Conservation (phyloP, 75 land plant genomes). For the Adiantum capillusveneris region DNA sequence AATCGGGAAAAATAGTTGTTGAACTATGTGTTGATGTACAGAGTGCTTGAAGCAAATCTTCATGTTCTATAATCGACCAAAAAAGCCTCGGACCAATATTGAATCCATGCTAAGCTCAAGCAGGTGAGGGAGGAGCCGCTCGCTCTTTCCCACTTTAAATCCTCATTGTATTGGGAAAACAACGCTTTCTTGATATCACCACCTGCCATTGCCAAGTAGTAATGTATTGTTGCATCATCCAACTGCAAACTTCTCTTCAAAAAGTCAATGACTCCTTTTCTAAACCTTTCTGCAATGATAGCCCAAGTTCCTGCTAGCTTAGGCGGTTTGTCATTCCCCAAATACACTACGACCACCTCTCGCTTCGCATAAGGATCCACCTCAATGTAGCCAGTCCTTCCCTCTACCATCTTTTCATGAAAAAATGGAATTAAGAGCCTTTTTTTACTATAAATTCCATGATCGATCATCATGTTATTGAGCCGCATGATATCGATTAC, state of each 20-base stretch:
- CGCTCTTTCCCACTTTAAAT: slow-evolving; percentile 76
- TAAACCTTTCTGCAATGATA: slow-evolving; percentile 19
- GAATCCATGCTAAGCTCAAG: too few species aligned
- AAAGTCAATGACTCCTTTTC: slow-evolving; percentile 54
- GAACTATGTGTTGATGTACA: too few species aligned
- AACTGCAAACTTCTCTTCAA: slow-evolving; percentile 72
- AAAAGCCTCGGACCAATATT: too few species aligned
- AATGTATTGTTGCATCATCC: slow-evolving; percentile 81
- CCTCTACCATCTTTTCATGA: slow-evolving; percentile 44
- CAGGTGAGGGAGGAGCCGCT: too few species aligned
- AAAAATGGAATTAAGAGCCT: too few species aligned
- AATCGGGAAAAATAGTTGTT: too few species aligned
- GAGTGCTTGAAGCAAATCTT: too few species aligned
- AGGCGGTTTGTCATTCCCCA: too few species aligned
- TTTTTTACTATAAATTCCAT: too few species aligned
- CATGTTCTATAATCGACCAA: too few species aligned
- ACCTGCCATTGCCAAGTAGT: slow-evolving; percentile 69
- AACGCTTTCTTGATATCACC: slow-evolving; percentile 78
- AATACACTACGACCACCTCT: slow-evolving; percentile 79
- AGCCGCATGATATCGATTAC: too few species aligned
- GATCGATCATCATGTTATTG: too few species aligned
- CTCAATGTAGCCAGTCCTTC: slow-evolving; percentile 74
- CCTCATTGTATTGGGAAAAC: slow-evolving; percentile 48
- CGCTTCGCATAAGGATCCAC: slow-evolving; percentile 63
- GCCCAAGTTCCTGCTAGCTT: slow-evolving; percentile 27